Evolutionary conservation across 306 rosid species (phyloP), one percentile per base, ranked within the genome.

Genomic region (Arachis stenosperma): DNA sequence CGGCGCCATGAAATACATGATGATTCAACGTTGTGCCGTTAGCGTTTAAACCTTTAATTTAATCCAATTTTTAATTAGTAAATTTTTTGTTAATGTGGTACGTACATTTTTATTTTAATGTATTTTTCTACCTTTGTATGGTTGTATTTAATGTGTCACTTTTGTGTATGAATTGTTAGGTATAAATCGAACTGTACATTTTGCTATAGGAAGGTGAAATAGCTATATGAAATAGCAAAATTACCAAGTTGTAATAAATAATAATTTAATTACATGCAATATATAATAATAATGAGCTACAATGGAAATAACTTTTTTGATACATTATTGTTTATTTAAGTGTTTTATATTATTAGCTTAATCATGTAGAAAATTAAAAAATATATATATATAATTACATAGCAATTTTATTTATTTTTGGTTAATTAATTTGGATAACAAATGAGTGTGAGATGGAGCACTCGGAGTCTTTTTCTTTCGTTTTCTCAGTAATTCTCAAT

Each of bases 1-100:
- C 4, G 37, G 37, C 83, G 93, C 87, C 81, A 15, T 95, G 5
- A 95, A 92, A 92, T 92, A 83, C 54, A 96, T 87, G 79, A 2
- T 95, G 42, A 79, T 79, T 12, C 96, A 86, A 77, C 78, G 66
- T 0, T 95, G 99, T 83, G 67, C 70, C 5, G 99, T 95, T 37
- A 90, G 81, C 61, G 87, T 92, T 6, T 95, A 84, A 90, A 30
- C 8, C 8, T 6, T n/a, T 33, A 27, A 3, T 6, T n/a, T 33
- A 27, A 3, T 5, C 10, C 43, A 1, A 3, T 51, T 7, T 52
- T 22, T 41, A 14, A 41, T 22, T 22, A 37, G 47, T 63, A 7
- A 3, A n/a, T 29, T 36, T 12, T 33, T 22, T 47, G 37, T 60
- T 57, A 60, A 22, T 14, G 57, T 33, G 37, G 37, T 33, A 33